Conservation (phyloP, 306 rosid genomes). For the Hippophae tibetana region DNA sequence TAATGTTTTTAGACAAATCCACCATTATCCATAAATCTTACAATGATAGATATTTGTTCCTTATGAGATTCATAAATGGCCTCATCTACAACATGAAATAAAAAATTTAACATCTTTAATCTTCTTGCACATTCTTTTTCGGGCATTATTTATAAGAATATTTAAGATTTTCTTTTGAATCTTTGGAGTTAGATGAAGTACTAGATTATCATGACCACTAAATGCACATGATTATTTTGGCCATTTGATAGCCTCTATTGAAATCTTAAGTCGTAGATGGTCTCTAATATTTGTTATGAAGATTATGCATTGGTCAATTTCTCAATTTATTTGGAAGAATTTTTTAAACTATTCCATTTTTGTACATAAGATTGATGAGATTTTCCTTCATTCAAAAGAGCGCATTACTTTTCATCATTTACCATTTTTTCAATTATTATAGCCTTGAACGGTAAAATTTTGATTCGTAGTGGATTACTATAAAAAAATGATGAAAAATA, state of each 20-base stretch:
- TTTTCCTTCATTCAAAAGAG: no score
- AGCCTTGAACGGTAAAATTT: background rate
- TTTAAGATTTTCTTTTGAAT: background rate
- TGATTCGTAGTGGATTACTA: no score
- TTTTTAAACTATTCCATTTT: no score
- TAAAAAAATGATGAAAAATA: background rate
- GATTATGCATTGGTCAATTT: background rate
- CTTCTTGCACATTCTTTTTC: background rate
- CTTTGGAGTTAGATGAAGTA: background rate
- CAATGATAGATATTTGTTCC: background rate
- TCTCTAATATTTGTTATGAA: background rate
- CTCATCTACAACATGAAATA: background rate
- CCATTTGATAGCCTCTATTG: background rate
- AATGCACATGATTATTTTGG: no score
- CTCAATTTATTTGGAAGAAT: background rate
- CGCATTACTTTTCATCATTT: background rate
- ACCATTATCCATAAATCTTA: background rate
- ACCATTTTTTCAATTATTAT: background rate
- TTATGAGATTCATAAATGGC: background rate
- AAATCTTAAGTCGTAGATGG: background rate
- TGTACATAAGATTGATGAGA: no score
- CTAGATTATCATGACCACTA: background rate
- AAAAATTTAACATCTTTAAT: no score
- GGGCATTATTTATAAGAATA: background rate
- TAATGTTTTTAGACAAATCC: background rate